Percentiles rank a stretch among this genome's conserved stretches.
These are phyloP conservation scores for Termitomyces sp. DNA, from an alignment of 768 basidiomycete species.

Conservation along the genomic window DNA sequence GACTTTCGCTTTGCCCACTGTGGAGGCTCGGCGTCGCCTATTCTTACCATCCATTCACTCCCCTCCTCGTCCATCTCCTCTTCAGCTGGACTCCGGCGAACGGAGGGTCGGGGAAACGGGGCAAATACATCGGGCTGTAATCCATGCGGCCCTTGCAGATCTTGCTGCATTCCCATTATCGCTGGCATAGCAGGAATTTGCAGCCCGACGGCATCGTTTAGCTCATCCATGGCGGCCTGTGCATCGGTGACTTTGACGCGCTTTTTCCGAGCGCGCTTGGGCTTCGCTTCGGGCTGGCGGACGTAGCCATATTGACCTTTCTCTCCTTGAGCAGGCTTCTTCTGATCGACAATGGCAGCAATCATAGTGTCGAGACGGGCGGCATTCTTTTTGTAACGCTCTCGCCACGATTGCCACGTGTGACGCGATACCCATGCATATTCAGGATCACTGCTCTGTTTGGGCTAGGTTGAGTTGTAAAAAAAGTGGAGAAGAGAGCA, in stretches of 20 bases:
- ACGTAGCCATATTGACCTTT: constrained; percentile 85
- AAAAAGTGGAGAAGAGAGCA: not conserved
- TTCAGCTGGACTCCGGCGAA: constrained; percentile 46
- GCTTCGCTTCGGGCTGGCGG: constrained; percentile 68
- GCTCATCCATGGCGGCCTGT: constrained; percentile 21
- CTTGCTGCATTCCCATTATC: constrained; percentile 13
- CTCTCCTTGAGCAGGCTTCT: constrained; percentile 64
- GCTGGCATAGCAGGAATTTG: constrained; percentile 13
- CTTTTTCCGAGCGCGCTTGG: constrained; percentile 52
- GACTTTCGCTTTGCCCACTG: constrained; percentile 63
- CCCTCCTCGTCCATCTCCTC: constrained; percentile 67
- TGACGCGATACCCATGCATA: constrained; percentile 79
- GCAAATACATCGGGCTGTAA: constrained; percentile 14
- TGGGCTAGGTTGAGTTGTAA: not conserved
- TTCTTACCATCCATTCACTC: constrained; percentile 63
- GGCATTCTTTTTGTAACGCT: constrained; percentile 84
- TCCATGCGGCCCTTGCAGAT: constrained; percentile 8
- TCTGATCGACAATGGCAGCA: constrained; percentile 61
- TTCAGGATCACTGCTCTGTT: constrained; percentile 62
- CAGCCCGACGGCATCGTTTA: constrained; percentile 15
- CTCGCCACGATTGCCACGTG: constrained; percentile 90
- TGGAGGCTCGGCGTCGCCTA: constrained; percentile 63
- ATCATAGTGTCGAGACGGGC: constrained; percentile 63
- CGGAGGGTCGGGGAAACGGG: constrained; percentile 22
- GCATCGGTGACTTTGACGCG: constrained; percentile 28